These are phyloP conservation scores for Pleurotus ostreatus DNA, from an alignment of 768 basidiomycete genomes.

Conservation along the genomic window DNA sequence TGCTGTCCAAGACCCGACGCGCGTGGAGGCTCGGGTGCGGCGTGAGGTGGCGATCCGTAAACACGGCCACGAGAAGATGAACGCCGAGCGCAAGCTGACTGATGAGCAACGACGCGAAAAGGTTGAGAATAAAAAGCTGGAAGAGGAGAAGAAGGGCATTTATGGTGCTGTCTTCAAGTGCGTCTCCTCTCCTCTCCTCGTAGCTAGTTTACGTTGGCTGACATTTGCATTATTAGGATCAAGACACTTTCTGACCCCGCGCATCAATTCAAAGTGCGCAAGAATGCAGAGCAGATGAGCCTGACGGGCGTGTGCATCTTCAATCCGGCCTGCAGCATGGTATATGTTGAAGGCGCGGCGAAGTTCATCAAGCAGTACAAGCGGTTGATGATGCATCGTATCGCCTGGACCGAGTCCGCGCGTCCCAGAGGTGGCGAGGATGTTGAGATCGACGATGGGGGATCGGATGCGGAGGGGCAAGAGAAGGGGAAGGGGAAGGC, in stretches of 20 bases:
- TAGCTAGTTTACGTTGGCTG: background rate
- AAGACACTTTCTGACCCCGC: constrained; percentile 86
- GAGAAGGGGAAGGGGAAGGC: constrained; percentile 24
- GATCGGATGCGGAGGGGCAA: constrained; percentile 23
- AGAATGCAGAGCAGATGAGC: constrained; percentile 90
- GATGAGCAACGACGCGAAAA: constrained; percentile 89
- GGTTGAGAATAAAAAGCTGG: constrained; percentile 76
- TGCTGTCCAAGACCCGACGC: constrained; percentile 95
- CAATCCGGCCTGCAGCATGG: constrained; percentile 83
- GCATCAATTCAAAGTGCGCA: constrained; percentile 94
- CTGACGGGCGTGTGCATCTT: constrained; percentile 89
- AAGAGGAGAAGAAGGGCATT: constrained; percentile 84
- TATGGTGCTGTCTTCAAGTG: constrained; percentile 90
- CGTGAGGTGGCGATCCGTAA: constrained; percentile 90
- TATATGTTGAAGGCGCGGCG: constrained; percentile 89
- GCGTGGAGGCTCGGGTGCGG: constrained; percentile 92
- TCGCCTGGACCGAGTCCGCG: constrained; percentile 92
- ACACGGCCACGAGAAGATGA: constrained; percentile 90
- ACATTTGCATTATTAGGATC: constrained; percentile 46
- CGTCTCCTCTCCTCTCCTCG: constrained; percentile 24
- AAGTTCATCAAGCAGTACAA: constrained; percentile 88
- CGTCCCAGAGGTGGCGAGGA: constrained; percentile 73
- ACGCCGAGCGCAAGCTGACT: constrained; percentile 86
- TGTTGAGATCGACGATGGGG: constrained; percentile 58
- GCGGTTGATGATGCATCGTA: constrained; percentile 79